These are phyloP conservation scores for Sanghuangporus weigelae DNA, from an alignment of 1,284 basidiomycete species.

Conservation along the genomic window DNA sequence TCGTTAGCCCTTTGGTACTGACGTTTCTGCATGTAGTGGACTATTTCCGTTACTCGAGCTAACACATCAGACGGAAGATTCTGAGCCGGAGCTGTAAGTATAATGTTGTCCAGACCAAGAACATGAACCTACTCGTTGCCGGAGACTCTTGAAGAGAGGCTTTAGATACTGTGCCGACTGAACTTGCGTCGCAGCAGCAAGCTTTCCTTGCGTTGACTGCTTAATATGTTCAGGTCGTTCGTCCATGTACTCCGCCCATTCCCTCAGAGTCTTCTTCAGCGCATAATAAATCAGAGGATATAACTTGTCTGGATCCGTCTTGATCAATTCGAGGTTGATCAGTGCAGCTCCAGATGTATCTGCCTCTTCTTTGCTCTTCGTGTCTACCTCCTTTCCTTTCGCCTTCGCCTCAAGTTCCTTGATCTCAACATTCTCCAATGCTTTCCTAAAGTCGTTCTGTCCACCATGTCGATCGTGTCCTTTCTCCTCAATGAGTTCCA, in stretches of 20 bases:
- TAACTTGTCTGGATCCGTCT: conserved; percentile 91
- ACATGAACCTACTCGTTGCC: conserved; percentile 66
- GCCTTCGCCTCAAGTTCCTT: conserved; percentile 69
- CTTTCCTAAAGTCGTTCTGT: conserved; percentile 93
- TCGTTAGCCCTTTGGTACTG: conserved; percentile 96
- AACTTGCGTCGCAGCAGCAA: conserved; percentile 92
- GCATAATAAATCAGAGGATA: conserved; percentile 98
- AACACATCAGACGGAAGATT: conserved; percentile 83
- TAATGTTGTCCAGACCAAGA: neutral
- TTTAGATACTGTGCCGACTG: conserved; percentile 97
- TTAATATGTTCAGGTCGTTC: conserved; percentile 83
- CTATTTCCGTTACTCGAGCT: conserved; percentile 88
- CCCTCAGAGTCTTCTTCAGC: conserved; percentile 86
- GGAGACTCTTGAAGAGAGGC: conserved; percentile 88
- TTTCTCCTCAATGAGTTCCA: conserved; percentile 92
- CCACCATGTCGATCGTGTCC: conserved; percentile 71
- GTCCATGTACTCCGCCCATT: conserved; percentile 95
- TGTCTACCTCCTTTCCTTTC: conserved; percentile 51
- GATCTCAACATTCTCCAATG: conserved; percentile 86
- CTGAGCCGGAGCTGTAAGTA: conserved; percentile 35
- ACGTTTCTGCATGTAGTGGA: conserved; percentile 93
- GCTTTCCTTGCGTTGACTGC: conserved; percentile 85
- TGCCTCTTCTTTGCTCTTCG: conserved; percentile 28
- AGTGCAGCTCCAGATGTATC: conserved; percentile 47
- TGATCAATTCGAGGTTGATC: conserved; percentile 78